These are phyloP conservation scores for Plasmodiophora brassicae DNA, from an alignment of 208 protist species.

Conservation along the genomic window DNA sequence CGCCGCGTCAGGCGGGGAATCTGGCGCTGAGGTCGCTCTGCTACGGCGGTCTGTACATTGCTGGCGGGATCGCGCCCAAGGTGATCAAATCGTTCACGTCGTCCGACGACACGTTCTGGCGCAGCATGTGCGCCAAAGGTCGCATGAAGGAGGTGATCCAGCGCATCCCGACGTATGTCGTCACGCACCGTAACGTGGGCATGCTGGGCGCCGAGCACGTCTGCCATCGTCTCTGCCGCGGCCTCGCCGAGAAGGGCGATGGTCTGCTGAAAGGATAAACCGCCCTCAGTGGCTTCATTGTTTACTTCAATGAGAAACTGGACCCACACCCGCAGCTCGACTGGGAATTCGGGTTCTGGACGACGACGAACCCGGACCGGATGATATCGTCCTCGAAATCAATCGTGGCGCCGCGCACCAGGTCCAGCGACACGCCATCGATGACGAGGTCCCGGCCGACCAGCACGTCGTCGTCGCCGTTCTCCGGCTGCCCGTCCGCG, in stretches of 20 bases:
- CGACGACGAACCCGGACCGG: slow-evolving; percentile 37
- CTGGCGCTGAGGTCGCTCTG: not conserved
- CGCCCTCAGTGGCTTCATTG: not conserved
- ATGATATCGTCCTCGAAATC: slow-evolving; percentile 52
- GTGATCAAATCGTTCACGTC: not conserved
- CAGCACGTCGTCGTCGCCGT: slow-evolving; percentile 33
- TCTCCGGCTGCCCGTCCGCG: not conserved
- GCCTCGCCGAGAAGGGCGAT: not conserved
- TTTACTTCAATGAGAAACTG: slow-evolving; percentile 44
- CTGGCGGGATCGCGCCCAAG: slow-evolving; percentile 23
- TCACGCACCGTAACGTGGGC: not conserved
- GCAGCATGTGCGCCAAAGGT: slow-evolving; percentile 10
- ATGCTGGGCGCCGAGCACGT: not conserved
- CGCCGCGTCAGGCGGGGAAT: not conserved
- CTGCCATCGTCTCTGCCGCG: not conserved
- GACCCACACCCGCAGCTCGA: slow-evolving; percentile 50
- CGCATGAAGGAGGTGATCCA: slow-evolving; percentile 31
- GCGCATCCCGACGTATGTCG: not conserved
- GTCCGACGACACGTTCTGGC: not conserved
- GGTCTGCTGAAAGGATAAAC: too few relatives aligned
- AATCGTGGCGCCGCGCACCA: slow-evolving; percentile 43
- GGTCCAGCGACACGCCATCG: slow-evolving; percentile 45
- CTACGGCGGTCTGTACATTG: slow-evolving; percentile 23
- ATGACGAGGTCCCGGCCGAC: slow-evolving; percentile 42
- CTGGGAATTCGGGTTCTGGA: slow-evolving; percentile 48